Percentiles rank a stretch among this genome's conserved stretches.
Evolutionary conservation across 2,329 filamentous ascomycete species (phyloP).

Genomic region (Blastomyces emzantsi): DNA sequence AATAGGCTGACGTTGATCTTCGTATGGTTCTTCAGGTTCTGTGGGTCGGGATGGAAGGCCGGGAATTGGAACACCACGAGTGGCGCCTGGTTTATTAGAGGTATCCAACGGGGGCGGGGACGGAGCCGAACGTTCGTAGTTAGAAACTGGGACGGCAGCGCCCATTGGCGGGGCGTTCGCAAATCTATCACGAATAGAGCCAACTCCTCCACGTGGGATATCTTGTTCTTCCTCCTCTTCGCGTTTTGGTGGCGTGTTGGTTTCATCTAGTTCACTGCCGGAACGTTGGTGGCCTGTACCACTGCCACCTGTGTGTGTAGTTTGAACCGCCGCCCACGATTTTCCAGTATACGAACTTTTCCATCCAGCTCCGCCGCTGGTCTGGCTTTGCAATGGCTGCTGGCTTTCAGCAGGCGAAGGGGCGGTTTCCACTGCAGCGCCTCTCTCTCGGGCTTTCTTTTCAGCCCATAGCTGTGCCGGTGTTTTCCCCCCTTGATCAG

Average conservation of each 20-base stretch:
- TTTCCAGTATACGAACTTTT: slow-evolving; percentile 88
- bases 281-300: slow-evolving; percentile 23
- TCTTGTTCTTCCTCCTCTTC: slow-evolving; percentile 36
- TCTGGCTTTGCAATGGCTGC: slow-evolving; percentile 55
- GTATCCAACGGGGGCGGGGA: slow-evolving; percentile 56
- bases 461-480: slow-evolving; percentile 96
- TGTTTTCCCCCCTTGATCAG: slow-evolving; percentile 89
- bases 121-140: slow-evolving; percentile 33
- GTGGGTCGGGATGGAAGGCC: slow-evolving; percentile 57
- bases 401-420: slow-evolving; percentile 32
- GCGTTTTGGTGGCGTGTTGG: not conserved
- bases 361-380: slow-evolving; percentile 68
- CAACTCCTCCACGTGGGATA: slow-evolving; percentile 56
- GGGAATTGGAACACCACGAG: slow-evolving; percentile 65
- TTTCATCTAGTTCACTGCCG: slow-evolving; percentile 5
- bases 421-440: slow-evolving; percentile 45
- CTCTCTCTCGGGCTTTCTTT: slow-evolving; percentile 78
- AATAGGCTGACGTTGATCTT: slow-evolving; percentile 27
- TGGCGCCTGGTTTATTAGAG: slow-evolving; percentile 58
- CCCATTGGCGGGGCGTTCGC: slow-evolving; percentile 63
- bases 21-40: slow-evolving; percentile 42
- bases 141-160: slow-evolving; percentile 37
- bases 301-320: slow-evolving; percentile 56
- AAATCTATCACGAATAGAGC: slow-evolving; percentile 73
- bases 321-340: slow-evolving; percentile 78